Evolutionary conservation across 2,329 filamentous ascomycete species (phyloP), one percentile per base, ranked within the genome.

Genomic region (Monosporascus cannonballus): DNA sequence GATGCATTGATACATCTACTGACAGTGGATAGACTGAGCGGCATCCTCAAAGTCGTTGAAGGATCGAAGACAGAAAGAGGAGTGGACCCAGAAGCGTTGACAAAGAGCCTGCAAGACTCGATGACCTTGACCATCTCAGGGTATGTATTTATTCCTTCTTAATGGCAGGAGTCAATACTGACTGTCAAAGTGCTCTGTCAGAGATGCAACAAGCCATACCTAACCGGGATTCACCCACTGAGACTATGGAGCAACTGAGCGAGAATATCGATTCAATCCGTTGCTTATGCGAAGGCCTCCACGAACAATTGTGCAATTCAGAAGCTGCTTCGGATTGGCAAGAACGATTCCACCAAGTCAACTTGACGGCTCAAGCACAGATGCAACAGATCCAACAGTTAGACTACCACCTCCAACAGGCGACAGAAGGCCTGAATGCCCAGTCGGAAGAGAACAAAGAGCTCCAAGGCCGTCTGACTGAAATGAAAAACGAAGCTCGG

Each of bases 11-110:
- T 15, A 37, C 45, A 15, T n/a, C 36, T 38, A 37, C 52, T 59
- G 52, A 58, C 58, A 15, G 24, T 39, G 7, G 3, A 36, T 52
- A 66, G 64, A 22, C 57, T 63, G n/a, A 48, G 62, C 36, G 50
- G 50, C 15, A 50, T 65, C 11, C 38, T 59, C 2, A 46, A 54
- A 34, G 42, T 42, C 4, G 17, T 65, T 9, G 54, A 61, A 39
- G 55, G 55, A 17, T 42, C 42, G 3, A 56, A 51, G 48, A 49
- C 39, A 18, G 53, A 34, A 27, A 41, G 47, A 14, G 41, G 47
- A 11, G 18, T 46, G 18, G 55, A 56, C 34, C 47, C 49, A n/a
- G 45, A 47, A 14, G 27, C 50, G 4, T 47, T 64, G 22, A 39
- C 55, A 2, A 50, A 61, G 25, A 54, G n/a, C 6, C 25, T 66